Conservation (phyloP, 2,329 filamentous ascomycete species). For the Aspergillus pseudoglaucus region DNA sequence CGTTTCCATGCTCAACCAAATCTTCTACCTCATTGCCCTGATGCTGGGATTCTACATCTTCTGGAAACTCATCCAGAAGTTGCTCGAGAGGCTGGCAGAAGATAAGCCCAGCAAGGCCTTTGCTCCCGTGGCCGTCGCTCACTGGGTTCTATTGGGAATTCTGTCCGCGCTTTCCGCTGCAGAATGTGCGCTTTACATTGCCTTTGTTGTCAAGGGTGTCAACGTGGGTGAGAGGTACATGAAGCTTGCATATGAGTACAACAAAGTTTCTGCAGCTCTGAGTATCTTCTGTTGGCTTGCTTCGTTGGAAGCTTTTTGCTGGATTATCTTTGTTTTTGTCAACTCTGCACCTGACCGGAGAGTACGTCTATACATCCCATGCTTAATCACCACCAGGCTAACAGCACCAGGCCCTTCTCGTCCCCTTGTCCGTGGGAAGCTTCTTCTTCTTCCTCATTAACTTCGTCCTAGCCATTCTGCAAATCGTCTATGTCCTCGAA, state of each 20-base stretch:
- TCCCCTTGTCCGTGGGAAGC: conserved; percentile 8
- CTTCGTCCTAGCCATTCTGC: conserved; percentile 7
- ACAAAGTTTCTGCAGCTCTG: conserved; percentile 6
- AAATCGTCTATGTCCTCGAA: conserved; percentile 10
- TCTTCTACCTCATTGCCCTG: conserved; percentile 11
- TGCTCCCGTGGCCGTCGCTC: conserved; percentile 5
- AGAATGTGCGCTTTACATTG: conserved; percentile 11
- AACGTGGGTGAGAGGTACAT: not conserved
- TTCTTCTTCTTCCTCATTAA: conserved; percentile 14
- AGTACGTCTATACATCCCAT: conserved; percentile 6
- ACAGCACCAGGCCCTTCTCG: conserved; percentile 8
- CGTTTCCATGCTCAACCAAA: conserved; percentile 11
- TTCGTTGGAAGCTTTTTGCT: conserved; percentile 17
- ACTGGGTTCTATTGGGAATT: conserved; percentile 12
- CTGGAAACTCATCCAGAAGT: conserved; percentile 13
- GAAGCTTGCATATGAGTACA: not conserved
- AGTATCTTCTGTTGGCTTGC: conserved; percentile 13
- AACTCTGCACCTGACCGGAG: conserved; percentile 13
- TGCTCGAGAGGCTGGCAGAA: conserved; percentile 12
- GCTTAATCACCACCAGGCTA: not conserved
- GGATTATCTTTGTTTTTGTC: conserved; percentile 11
- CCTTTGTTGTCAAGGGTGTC: conserved; percentile 1
- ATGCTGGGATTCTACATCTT: conserved; percentile 15
- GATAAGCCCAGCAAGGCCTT: conserved; percentile 9
- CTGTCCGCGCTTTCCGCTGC: conserved; percentile 8